Evolutionary conservation across 768 basidiomycete genomes (phyloP), one percentile per base, ranked within the genome.

Genomic region (Kwoniella botswanensis): DNA sequence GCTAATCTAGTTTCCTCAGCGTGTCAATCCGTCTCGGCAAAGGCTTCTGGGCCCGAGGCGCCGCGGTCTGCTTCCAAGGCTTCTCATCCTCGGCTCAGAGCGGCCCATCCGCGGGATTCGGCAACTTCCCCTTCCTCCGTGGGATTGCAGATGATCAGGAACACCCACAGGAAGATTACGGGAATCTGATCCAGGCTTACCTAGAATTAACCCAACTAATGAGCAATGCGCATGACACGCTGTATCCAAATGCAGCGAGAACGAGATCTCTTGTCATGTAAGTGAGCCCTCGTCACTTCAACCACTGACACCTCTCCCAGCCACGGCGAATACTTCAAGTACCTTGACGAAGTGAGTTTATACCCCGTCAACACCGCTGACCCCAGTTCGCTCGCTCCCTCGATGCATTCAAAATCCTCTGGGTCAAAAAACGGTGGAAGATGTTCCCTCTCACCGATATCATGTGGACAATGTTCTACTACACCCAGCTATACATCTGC

Each of bases 41-140:
- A 41, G 82, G 79, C 3, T 82, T 82, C 69, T 82, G 82, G 82
- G 79, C 80, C 5, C 67, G 82, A 65, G 80, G 82, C 4, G 75
- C 80, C 0, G 68, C 76, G 6, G 67, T 82, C n/a, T 81, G 82
- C 70, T 82, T 82, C 61, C 76, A 77, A 60, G 82, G 82, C 3
- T 82, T 76, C 67, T 79, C 82, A 1, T 67, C 75, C 2, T 76
- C 79, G 0, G 59, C 56, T 18, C 76, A 82, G 71, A 83, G 80
- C 2, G 82, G 82, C 35, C 82, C 82, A 35, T 74, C 78, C 1
- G 79, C 79, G 2, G 79, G 73, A 11, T 26, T 69, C 17, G 63
- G 72, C 54, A 80, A 80, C 59, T 83, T 83, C 64, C 80, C 82
- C 17, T 78, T 72, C 54, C 67, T 83, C 7, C 72, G 74, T 22